Conservation (phyloP, 129 eudicot genomes). For the Smallanthus sonchifolius region DNA sequence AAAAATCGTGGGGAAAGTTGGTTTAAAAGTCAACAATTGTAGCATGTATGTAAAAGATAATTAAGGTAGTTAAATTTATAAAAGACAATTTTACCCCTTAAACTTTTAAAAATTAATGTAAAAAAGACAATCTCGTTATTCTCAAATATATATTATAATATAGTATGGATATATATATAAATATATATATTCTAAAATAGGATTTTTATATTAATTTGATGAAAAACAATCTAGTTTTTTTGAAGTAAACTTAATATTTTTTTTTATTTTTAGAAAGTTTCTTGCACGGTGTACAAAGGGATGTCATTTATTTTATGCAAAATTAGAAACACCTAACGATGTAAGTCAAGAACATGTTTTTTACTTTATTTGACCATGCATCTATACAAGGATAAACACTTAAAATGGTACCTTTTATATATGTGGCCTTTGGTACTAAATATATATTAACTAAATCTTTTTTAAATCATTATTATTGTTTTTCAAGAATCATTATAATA, state of each 20-base stretch:
- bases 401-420: background rate
- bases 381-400: background rate
- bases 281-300: background rate
- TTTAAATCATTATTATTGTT: background rate
- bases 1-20: no score
- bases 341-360: slow-evolving; percentile 2
- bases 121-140: no score
- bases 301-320: background rate
- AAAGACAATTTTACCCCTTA: no score
- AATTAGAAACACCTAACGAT: background rate
- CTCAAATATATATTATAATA: no score
- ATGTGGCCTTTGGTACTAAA: background rate
- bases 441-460: background rate
- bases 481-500: background rate
- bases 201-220: no score
- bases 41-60: no score
- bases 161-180: no score
- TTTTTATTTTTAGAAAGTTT: background rate
- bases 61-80: no score
- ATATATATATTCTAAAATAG: no score
- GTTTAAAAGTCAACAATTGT: no score
- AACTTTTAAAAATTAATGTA: no score
- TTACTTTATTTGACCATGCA: slow-evolving; percentile 16
- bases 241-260: background rate
- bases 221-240: no score